These are phyloP conservation scores for Ciborinia camelliae DNA, from an alignment of 2,329 filamentous ascomycete species.

Conservation along the genomic window DNA sequence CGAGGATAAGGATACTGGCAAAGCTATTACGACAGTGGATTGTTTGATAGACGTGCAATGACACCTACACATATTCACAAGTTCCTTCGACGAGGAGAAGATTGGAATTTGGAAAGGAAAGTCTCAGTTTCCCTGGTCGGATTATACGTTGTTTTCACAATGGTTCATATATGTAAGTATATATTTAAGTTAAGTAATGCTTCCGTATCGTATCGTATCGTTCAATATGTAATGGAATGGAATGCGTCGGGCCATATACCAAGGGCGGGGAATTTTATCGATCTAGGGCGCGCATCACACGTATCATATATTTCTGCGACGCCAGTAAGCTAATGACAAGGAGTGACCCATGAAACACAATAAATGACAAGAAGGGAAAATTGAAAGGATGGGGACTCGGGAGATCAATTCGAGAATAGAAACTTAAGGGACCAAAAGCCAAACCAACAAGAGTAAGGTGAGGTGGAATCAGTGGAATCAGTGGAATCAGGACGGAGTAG, in stretches of 20 bases:
- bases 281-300: constrained; percentile 32
- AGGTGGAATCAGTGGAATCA: too few species aligned
- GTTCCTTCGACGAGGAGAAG: constrained; percentile 10
- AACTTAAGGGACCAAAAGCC: background rate
- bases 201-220: too few species aligned
- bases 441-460: constrained; percentile 13
- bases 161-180: constrained; percentile 5
- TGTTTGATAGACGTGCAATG: background rate
- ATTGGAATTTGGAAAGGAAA: too few species aligned
- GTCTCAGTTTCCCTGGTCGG: background rate
- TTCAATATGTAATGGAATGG: too few species aligned
- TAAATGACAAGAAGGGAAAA: constrained; percentile 27
- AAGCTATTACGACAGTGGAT: constrained; percentile 14
- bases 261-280: constrained; percentile 26
- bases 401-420: constrained; percentile 9
- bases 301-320: constrained; percentile 37
- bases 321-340: constrained; percentile 30
- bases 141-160: background rate
- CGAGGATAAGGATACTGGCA: constrained; percentile 24
- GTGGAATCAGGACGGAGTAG: too few species aligned
- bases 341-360: constrained; percentile 30
- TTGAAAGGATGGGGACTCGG: constrained; percentile 18
- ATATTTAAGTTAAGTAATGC: too few species aligned
- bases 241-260: constrained; percentile 18
- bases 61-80: constrained; percentile 23